Base-by-base conservation (phyloP, 75 land plant genomes). In the Larix kaempferi region DNA sequence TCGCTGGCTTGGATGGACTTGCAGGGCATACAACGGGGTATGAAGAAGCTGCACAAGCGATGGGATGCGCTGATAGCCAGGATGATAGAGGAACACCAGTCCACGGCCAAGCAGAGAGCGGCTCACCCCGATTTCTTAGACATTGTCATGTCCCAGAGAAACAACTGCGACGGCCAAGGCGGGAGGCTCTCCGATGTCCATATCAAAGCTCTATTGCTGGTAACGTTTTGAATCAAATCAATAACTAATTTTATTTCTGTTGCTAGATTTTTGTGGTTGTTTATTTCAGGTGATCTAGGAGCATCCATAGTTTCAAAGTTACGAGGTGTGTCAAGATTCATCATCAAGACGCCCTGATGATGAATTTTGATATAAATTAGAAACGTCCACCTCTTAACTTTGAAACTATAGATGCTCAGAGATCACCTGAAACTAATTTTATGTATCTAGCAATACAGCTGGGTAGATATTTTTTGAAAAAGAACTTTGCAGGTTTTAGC, bases 1-100 rank as follows among this genome's bases (percentile, higher is more conserved):
- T 76, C 67, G 0, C 19, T 76, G 27, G 67, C 44, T 17, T 76
- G 77, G 77, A 59, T 76, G 67, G 77, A 76, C 66, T 39, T 60
- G 44, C 67, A 57, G 37, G 77, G 67, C 19, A 57, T 76, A 6
- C 26, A 59, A 21, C 14, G 22, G 44, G 67, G 44, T 4, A 76
- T 76, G 77, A 76, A 76, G 39, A 57, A 39, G 41, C 21, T 76
- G 14, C 77, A 76, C 66, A 29, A 35, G 14, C 5, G 23, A 22
- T 60, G 29, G 19, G 77, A 76, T 8, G 66, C 19, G 8, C 23
- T 76, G 37, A 11, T 76, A 0, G 19, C 14, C 2, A 29, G 71
- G 65, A 76, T 76, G 67, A 60, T 76, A 6, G 66, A 29, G 3
- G 71, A 57, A 39, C 77, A 76, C 77, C 41, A 59, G 64, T 35